Base-by-base conservation (phyloP, 2,329 filamentous ascomycete genomes). In the Microthyrium microscopicum region DNA sequence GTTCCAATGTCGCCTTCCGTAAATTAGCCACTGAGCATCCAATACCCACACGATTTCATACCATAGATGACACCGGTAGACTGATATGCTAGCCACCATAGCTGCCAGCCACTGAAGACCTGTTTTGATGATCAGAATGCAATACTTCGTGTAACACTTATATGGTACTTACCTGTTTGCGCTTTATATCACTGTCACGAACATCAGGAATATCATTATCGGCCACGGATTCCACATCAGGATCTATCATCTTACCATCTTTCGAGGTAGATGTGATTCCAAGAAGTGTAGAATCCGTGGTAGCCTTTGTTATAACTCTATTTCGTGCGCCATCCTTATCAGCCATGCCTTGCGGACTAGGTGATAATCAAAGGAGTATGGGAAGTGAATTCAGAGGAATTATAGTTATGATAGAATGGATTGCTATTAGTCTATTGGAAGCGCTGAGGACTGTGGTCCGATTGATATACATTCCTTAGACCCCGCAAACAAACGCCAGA, bases 1-100 rank as follows among this genome's bases (percentile, higher is more conserved):
- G 58, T 71, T 36, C 73, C 74, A 44, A 78, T 77, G 42, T 79
- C 74, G 17, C 74, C n/a, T n/a, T n/a, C n/a, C n/a, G n/a, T n/a
- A n/a, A n/a, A n/a, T n/a, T n/a, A n/a, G n/a, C n/a, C n/a, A n/a
- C n/a, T n/a, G n/a, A n/a, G n/a, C n/a, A n/a, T n/a, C n/a, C n/a
- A n/a, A n/a, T n/a, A n/a, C n/a, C n/a, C n/a, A n/a, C n/a, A n/a
- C n/a, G n/a, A n/a, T n/a, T n/a, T n/a, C n/a, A n/a, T n/a, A n/a
- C n/a, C 74, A 40, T 79, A 78, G 32, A 78, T 77, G 26, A 75
- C 70, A 32, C 74, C 73, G 20, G 64, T 67, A 3, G 66, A 70
- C 51, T 77, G 72, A 46, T 75, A 77, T 17, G 71, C 66, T 27
- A 75, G 60, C 64, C 67, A 46, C 15, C 49, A 32, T 20, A 52